Percentiles rank a stretch among this genome's conserved stretches.
Evolutionary conservation across 2,329 filamentous ascomycete genomes (phyloP).

Genomic region (Neophaeococcomyces mojaviensis): DNA sequence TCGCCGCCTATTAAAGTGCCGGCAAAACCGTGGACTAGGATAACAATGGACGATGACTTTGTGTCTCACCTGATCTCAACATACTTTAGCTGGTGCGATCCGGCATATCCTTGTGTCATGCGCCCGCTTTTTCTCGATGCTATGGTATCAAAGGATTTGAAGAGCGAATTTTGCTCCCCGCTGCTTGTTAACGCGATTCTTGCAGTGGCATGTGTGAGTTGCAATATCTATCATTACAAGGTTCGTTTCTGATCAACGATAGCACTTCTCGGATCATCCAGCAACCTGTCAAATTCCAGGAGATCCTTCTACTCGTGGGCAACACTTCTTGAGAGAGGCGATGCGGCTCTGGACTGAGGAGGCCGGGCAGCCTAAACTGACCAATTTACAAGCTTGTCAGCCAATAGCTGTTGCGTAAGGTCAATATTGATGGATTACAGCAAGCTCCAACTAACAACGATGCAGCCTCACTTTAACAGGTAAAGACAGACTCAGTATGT

Average conservation of each 20-base stretch:
- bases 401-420: slow-evolving; percentile 26
- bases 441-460: not conserved
- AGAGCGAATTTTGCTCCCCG: slow-evolving; percentile 27
- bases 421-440: too few relatives aligned
- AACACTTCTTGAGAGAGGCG: slow-evolving; percentile 31
- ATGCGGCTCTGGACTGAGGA: slow-evolving; percentile 31
- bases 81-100: slow-evolving; percentile 29
- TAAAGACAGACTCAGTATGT: slow-evolving; percentile 11
- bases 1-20: slow-evolving; percentile 6
- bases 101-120: slow-evolving; percentile 27
- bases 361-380: slow-evolving; percentile 27
- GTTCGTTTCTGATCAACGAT: not conserved
- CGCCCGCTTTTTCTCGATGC: slow-evolving; percentile 26
- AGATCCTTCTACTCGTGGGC: slow-evolving; percentile 27
- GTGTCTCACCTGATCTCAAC: slow-evolving; percentile 29
- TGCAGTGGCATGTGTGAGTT: slow-evolving; percentile 14
- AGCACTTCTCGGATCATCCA: slow-evolving; percentile 33
- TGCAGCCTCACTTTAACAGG: slow-evolving; percentile 9
- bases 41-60: slow-evolving; percentile 27
- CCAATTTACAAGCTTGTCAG: slow-evolving; percentile 31
- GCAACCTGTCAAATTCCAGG: slow-evolving; percentile 25
- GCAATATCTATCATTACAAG: not conserved
- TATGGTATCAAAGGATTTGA: slow-evolving; percentile 24
- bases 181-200: slow-evolving; percentile 32
- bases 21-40: slow-evolving; percentile 26